Percentiles rank a stretch among this genome's conserved stretches.
Conservation (phyloP, 768 basidiomycete genomes). For the Lenzites betulinus region DNA sequence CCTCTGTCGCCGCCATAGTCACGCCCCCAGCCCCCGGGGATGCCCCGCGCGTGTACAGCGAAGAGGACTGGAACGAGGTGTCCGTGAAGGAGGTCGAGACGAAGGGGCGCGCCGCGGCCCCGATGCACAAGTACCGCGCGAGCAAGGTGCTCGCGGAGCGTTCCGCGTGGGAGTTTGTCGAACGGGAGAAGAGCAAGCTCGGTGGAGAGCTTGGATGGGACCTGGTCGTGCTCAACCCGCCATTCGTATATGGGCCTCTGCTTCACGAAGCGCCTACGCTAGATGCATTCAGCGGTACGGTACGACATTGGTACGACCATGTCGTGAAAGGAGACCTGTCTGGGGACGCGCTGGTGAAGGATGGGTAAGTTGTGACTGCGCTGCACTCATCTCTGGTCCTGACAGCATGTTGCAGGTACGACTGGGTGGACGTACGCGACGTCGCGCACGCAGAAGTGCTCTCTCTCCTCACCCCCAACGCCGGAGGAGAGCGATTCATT, state of each 20-base stretch:
- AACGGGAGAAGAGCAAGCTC: conserved; percentile 18
- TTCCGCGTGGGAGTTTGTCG: conserved; percentile 21
- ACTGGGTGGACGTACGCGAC: conserved; percentile 52
- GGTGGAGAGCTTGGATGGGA: conserved; percentile 33
- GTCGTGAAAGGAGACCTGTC: conserved; percentile 26
- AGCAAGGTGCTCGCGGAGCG: conserved; percentile 67
- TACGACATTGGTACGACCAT: conserved; percentile 35
- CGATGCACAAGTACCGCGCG: conserved; percentile 50
- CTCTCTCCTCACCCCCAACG: conserved; percentile 51
- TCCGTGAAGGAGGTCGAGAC: conserved; percentile 51
- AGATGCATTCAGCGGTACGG: conserved; percentile 41
- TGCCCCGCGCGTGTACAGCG: conserved; percentile 37
- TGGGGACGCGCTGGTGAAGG: not conserved
- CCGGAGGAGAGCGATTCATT: conserved; percentile 61
- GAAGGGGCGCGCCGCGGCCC: conserved; percentile 46
- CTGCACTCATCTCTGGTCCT: not conserved
- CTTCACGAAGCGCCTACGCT: conserved; percentile 43
- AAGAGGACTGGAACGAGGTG: conserved; percentile 61
- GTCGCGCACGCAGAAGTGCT: conserved; percentile 52
- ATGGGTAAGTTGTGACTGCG: not conserved
- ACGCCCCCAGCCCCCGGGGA: conserved; percentile 9
- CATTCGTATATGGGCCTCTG: conserved; percentile 40
- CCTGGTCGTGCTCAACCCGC: conserved; percentile 38
- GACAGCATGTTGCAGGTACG: not conserved
- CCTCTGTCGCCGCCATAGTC: conserved; percentile 56